phyloP scores from a whole-genome alignment of 2,329 filamentous ascomycete species.

The Cladosporium sp. region DNA sequence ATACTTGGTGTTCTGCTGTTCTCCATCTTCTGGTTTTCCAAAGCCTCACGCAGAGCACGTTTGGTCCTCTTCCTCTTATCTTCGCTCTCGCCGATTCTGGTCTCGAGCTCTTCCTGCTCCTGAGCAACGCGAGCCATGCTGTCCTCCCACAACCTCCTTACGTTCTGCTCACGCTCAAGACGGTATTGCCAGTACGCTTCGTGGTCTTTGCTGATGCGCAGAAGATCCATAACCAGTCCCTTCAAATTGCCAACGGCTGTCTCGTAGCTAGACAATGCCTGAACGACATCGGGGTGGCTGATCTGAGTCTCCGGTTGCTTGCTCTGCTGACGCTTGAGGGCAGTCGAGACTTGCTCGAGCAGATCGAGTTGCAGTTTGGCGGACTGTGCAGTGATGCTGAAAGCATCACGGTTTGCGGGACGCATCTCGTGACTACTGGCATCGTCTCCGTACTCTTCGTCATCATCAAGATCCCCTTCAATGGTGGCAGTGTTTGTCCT shows the following conservation, averaged over 20 bases:
- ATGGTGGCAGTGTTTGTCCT: slow-evolving; percentile 44
- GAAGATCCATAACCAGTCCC: slow-evolving; percentile 74
- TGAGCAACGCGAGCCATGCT: slow-evolving; percentile 96
- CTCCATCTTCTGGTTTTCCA: slow-evolving; percentile 49
- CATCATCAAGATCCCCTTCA: slow-evolving; percentile 59
- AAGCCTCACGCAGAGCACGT: slow-evolving; percentile 78
- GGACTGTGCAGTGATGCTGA: slow-evolving; percentile 95
- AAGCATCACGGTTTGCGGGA: slow-evolving; percentile 80
- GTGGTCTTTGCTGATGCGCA: slow-evolving; percentile 88
- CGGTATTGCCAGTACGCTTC: slow-evolving; percentile 97
- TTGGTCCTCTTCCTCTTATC: slow-evolving; percentile 87
- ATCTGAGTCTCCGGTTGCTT: slow-evolving; percentile 68
- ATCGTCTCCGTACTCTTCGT: slow-evolving; percentile 76
- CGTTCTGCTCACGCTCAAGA: slow-evolving; percentile 82
- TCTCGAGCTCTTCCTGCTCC: slow-evolving; percentile 89
- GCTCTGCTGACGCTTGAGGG: slow-evolving; percentile 66
- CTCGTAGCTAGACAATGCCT: slow-evolving; percentile 82
- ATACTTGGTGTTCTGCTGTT: slow-evolving; percentile 7
- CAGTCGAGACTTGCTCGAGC: slow-evolving; percentile 78
- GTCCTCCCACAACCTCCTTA: slow-evolving; percentile 96
- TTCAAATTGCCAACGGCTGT: slow-evolving; percentile 84
- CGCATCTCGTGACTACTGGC: slow-evolving; percentile 71
- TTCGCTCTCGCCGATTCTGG: slow-evolving; percentile 81
- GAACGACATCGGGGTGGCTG: slow-evolving; percentile 69
- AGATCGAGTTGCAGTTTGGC: slow-evolving; percentile 89